Base-by-base conservation (phyloP, 169 alveolate species). In the Eimeria necatrix region DNA sequence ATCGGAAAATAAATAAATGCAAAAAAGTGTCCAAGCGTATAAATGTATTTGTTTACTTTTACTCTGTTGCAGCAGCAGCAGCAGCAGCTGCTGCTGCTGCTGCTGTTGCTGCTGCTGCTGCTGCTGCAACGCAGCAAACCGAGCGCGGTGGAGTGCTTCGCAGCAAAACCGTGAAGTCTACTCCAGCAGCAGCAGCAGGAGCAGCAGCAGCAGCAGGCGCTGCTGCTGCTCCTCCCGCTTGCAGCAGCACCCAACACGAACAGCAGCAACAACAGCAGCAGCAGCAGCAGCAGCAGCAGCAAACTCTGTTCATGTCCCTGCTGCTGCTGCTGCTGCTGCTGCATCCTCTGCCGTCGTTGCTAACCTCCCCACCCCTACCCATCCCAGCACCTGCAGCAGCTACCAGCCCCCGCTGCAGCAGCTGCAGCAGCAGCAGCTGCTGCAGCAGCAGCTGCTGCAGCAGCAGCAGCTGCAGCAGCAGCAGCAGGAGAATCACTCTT, bases 381-480 rank as follows among this genome's bases (percentile, higher is more conserved):
- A n/a, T n/a, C n/a, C n/a, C n/a, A n/a, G n/a, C n/a, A 14, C 64
- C 7, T 7, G 14, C 7, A 53, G 20, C 7, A 53, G n/a, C n/a
- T 14, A 53, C 20, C 64, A 53, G 64, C 64, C 7, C 20, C 64
- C 64, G 20, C 64, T 9, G 20, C 64, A 53, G 20, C 64, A 53
- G 7, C 64, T 9, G 7, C 64, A 53, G 7, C 64, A 53, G 64
- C 64, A 53, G 64, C 64, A 53, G 7, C 64, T 9, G 7, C 64
- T 9, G 64, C 64, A 53, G 64, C 64, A 53, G 64, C 64, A 53
- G 64, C 64, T 9, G 64, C 64, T 9, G 64, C 64, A 53, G 64
- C 64, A 53, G 64, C 64, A 53, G 64, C 64, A 53, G 64, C 64
- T 9, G 64, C 64, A 53, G 64, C 64, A 53, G 64, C 64, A 53